A percentile compares a stretch with the other conserved stretches of the same genome.
Evolutionary conservation across 1,284 basidiomycete genomes (phyloP).

Genomic region (Exsudoporus floridanus): DNA sequence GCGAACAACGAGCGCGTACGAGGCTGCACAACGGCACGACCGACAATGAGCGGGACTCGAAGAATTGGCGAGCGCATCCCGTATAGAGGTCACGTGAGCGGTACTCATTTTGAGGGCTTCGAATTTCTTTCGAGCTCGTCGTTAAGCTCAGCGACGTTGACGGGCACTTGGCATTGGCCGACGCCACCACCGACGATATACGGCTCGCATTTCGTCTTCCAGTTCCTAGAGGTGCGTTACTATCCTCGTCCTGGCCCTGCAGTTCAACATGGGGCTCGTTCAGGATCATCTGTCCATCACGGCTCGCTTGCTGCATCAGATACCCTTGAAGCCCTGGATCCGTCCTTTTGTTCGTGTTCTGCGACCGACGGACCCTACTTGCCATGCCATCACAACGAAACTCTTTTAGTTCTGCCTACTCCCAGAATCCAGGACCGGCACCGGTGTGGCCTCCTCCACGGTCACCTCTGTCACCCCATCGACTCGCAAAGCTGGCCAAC

Average conservation of each 20-base stretch:
- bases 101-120: constrained; percentile 7
- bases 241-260: background rate
- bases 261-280: background rate
- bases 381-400: constrained; percentile 15
- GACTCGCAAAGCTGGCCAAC: constrained; percentile 77
- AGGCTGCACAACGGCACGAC: background rate
- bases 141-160: constrained; percentile 11
- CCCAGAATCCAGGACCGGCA: constrained; percentile 20
- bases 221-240: constrained; percentile 16
- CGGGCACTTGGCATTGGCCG: background rate
- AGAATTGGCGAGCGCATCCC: background rate
- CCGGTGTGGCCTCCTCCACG: constrained; percentile 59
- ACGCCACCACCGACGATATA: background rate
- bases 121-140: constrained; percentile 6
- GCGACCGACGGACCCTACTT: background rate
- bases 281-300: constrained; percentile 8
- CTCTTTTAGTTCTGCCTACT: constrained; percentile 9
- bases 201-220: background rate
- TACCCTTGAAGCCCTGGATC: constrained; percentile 1
- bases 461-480: constrained; percentile 67
- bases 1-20: background rate
- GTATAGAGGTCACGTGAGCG: constrained; percentile 22
- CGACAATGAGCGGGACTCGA: background rate
- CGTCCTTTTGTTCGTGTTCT: constrained; percentile 2
- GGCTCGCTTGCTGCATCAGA: constrained; percentile 2